Conservation (phyloP, 2,329 filamentous ascomycete species). For the Talaromyces sp. region DNA sequence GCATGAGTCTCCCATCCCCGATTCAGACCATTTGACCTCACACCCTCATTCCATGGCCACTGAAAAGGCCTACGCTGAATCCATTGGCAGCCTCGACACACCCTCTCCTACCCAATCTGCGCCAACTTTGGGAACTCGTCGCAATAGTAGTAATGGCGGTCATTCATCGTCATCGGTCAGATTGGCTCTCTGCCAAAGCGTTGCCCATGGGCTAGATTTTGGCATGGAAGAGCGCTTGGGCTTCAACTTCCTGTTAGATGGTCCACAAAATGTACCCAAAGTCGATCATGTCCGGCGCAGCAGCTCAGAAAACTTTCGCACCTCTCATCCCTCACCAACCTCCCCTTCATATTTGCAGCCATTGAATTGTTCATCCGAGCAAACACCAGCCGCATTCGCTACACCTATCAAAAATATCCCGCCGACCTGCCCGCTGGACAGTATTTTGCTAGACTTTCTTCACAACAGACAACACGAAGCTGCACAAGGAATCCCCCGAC, state of each 20-base stretch:
- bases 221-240: conserved; percentile 65
- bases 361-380: conserved; percentile 28
- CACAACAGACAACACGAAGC: conserved; percentile 67
- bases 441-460: conserved; percentile 78
- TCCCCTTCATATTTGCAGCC: conserved; percentile 28
- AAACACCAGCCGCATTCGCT: conserved; percentile 36
- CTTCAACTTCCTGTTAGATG: conserved; percentile 72
- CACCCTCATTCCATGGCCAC: conserved; percentile 19
- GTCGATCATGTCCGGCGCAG: conserved; percentile 50
- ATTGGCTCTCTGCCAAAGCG: conserved; percentile 47
- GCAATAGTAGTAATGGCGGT: conserved; percentile 25
- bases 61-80: conserved; percentile 34
- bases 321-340: conserved; percentile 25
- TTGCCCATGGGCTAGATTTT: conserved; percentile 61
- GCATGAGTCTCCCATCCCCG: conserved; percentile 30
- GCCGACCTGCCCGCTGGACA: conserved; percentile 76
- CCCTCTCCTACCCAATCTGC: conserved; percentile 35
- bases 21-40: conserved; percentile 28
- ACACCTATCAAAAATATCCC: conserved; percentile 61
- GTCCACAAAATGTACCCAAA: conserved; percentile 57
- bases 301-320: conserved; percentile 28
- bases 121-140: conserved; percentile 26
- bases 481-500: conserved; percentile 64
- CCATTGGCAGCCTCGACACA: conserved; percentile 31
- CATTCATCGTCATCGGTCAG: conserved; percentile 36